These are phyloP conservation scores for Cucumis sativus DNA, from an alignment of 306 rosid genomes.

Conservation along the genomic window Cucumber_9930_V3 NC_026657.2:10316501-10317000, in stretches of 20 bases:
- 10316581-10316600: slow-evolving; percentile 38
- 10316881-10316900: background rate
- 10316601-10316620: background rate
- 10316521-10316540: slow-evolving; percentile 23
- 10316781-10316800: background rate
- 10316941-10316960: no score
- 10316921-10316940: no score
- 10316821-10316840: background rate
- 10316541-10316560: slow-evolving; percentile 37
- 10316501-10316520: slow-evolving; percentile 11
- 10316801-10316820: background rate
- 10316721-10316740: background rate
- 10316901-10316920: no score
- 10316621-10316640: background rate
- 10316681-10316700: slow-evolving; percentile 1
- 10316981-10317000: no score
- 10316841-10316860: background rate
- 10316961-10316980: no score
- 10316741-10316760: background rate
- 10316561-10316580: slow-evolving; percentile 47
- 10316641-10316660: background rate
- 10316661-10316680: slow-evolving; percentile 6
- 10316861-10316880: background rate
- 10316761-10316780: background rate
- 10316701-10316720: background rate